Evolutionary conservation across 257 asterid genomes (phyloP).

Genomic region (Linaria vulgaris): DNA sequence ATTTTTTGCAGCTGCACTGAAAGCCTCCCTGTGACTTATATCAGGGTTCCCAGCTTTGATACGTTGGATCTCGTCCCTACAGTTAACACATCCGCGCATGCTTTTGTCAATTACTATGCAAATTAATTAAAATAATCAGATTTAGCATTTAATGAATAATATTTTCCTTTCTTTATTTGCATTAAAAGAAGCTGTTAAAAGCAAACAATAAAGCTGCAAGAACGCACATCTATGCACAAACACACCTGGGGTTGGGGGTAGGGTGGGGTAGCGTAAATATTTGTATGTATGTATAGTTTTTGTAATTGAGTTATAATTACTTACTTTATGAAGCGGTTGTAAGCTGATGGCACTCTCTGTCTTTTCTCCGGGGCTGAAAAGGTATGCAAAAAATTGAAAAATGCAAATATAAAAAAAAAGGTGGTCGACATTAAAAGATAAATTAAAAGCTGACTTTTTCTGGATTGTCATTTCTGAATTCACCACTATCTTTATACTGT

Average conservation of each 20-base stretch:
- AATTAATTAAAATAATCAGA: constrained; percentile 18
- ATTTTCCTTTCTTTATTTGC: too few species aligned
- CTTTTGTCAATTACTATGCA: constrained; percentile 7
- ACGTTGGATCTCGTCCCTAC: constrained; percentile 99
- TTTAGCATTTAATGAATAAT: constrained; percentile 23
- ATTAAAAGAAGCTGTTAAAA: constrained; percentile 26
- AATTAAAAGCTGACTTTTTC: constrained; percentile 62
- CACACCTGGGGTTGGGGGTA: constrained; percentile 9
- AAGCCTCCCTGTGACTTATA: constrained; percentile 99
- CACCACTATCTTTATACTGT: constrained; percentile 36
- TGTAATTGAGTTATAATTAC: constrained; percentile 19
- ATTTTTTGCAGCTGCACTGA: constrained; percentile 99
- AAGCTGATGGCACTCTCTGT: constrained; percentile 99
- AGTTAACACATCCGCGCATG: constrained; percentile 9
- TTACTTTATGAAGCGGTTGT: constrained; percentile 97
- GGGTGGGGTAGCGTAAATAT: constrained; percentile 16
- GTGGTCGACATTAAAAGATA: constrained; percentile 35
- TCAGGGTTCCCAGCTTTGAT: constrained; percentile 99
- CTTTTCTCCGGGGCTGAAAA: constrained; percentile 93
- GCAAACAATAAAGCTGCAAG: constrained; percentile 47
- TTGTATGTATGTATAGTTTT: background rate
- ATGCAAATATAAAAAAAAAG: constrained; percentile 50
- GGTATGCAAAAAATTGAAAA: constrained; percentile 37
- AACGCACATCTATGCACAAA: constrained; percentile 25
- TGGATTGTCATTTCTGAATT: constrained; percentile 27